Evolutionary conservation across 106 monocot genomes (phyloP).

Genomic region (Allium sativum): DNA sequence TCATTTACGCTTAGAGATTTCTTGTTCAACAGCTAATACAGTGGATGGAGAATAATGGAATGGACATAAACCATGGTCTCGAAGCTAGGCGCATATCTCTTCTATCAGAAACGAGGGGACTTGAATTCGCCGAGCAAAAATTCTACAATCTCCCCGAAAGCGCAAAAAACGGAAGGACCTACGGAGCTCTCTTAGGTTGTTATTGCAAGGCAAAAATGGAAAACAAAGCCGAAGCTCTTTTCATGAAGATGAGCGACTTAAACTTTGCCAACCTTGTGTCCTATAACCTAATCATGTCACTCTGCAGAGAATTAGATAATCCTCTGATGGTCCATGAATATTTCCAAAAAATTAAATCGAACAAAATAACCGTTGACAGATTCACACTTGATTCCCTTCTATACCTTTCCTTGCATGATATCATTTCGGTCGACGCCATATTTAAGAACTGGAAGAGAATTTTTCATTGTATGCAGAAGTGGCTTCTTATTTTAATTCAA

Average conservation of each 20-base stretch:
- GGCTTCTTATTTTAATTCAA: conserved; percentile 26
- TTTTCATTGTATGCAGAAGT: conserved; percentile 29
- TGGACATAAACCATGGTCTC: neutral
- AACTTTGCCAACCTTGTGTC: conserved; percentile 11
- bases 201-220: conserved; percentile 23
- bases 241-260: conserved; percentile 32
- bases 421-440: conserved; percentile 21
- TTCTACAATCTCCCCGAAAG: neutral
- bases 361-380: conserved; percentile 17
- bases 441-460: conserved; percentile 14
- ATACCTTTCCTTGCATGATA: conserved; percentile 21
- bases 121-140: neutral
- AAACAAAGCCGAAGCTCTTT: conserved; percentile 18
- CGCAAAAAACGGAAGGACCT: neutral
- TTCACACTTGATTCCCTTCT: conserved; percentile 26
- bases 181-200: neutral
- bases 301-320: conserved; percentile 19
- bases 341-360: conserved; percentile 27
- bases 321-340: conserved; percentile 13
- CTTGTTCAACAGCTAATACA: neutral
- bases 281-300: conserved; percentile 29
- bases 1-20: too few relatives aligned
- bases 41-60: neutral
- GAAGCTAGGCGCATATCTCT: neutral
- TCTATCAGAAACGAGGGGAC: neutral